A percentile compares a stretch with the other conserved stretches of the same genome.
phyloP scores from a whole-genome alignment of 306 rosid species.

The Vigna mungo region DNA sequence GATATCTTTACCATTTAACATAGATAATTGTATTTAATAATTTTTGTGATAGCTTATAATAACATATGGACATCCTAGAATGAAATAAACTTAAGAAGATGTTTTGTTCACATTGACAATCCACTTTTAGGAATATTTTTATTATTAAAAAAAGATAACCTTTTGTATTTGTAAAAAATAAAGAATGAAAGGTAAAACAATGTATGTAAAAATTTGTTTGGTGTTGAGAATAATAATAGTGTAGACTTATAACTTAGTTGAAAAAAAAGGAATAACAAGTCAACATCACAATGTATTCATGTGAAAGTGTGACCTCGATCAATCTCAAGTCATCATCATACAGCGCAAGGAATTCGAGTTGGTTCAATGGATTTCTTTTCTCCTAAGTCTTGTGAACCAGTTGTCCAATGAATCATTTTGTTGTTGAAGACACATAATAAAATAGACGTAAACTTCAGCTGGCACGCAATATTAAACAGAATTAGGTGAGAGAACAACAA shows the following conservation, averaged over 20 bases:
- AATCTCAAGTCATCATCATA: constrained; percentile 30
- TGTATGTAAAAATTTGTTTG: no score
- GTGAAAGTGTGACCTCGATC: constrained; percentile 14
- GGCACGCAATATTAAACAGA: constrained; percentile 36
- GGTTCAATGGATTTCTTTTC: not conserved
- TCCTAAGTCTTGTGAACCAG: not conserved
- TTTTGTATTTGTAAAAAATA: no score
- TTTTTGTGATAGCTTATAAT: no score
- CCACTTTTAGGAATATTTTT: no score
- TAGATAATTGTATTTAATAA: not conserved
- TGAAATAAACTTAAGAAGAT: no score
- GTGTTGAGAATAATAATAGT: no score
- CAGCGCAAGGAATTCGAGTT: constrained; percentile 38
- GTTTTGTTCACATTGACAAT: no score
- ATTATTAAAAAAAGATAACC: no score
- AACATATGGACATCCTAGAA: no score
- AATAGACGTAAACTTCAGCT: constrained; percentile 39
- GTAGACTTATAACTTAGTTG: no score
- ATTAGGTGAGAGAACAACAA: constrained; percentile 41
- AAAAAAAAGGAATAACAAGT: not conserved
- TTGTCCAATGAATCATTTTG: constrained; percentile 23
- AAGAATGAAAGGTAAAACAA: no score
- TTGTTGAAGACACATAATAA: not conserved
- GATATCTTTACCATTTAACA: no score
- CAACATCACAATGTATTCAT: constrained; percentile 18